These are phyloP conservation scores for Cyclotella baltica DNA, from an alignment of 108 stramenopile species.

Conservation along the genomic window DNA sequence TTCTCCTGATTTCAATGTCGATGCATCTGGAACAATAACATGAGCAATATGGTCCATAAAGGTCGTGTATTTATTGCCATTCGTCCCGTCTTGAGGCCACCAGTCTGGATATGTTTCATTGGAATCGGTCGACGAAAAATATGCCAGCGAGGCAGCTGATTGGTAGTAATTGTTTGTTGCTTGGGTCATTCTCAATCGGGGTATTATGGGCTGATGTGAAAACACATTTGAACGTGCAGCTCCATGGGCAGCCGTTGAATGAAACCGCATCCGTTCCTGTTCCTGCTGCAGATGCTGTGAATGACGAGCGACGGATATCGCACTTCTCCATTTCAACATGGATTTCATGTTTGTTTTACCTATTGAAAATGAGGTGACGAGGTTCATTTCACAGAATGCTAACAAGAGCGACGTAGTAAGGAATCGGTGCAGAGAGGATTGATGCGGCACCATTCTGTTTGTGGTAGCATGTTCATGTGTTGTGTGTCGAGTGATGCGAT, in stretches of 20 bases:
- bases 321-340: background rate
- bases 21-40: slow-evolving; percentile 42
- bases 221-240: background rate
- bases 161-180: background rate
- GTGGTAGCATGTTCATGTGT: no score
- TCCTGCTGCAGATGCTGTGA: no score
- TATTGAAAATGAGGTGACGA: background rate
- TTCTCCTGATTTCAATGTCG: background rate
- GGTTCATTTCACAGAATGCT: background rate
- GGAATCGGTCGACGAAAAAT: slow-evolving; percentile 8
- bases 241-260: background rate
- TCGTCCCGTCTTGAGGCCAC: slow-evolving; percentile 30
- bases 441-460: background rate
- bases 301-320: background rate
- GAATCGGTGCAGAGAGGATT: background rate
- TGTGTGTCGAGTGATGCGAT: no score
- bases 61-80: slow-evolving; percentile 20
- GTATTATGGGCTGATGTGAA: background rate
- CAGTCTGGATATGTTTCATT: slow-evolving; percentile 36
- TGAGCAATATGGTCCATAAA: slow-evolving; percentile 48
- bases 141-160: background rate
- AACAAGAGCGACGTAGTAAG: background rate
- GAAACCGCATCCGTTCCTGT: background rate
- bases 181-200: background rate
- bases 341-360: background rate